A percentile compares a stretch with the other conserved stretches of the same genome.
phyloP scores from a whole-genome alignment of 805 yeast species.

The Yarrowia yakushimensis region DNA sequence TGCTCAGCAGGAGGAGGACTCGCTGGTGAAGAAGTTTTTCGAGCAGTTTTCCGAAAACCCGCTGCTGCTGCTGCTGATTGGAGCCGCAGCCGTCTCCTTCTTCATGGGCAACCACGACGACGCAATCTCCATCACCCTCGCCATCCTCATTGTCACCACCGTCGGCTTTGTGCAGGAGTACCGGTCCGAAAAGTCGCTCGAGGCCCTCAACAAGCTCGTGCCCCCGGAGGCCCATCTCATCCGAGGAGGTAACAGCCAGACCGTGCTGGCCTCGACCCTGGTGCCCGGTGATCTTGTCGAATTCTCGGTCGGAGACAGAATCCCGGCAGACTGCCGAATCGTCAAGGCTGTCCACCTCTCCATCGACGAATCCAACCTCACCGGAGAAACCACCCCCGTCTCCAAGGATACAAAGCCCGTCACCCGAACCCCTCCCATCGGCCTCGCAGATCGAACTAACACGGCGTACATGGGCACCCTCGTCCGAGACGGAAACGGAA shows the following conservation, averaged over 20 bases:
- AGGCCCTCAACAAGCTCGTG: conserved; percentile 86
- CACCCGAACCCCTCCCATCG: conserved; percentile 36
- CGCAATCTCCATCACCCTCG: conserved; percentile 88
- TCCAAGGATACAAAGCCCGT: conserved; percentile 51
- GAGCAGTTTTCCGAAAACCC: conserved; percentile 88
- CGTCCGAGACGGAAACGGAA: conserved; percentile 93
- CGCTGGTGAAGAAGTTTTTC: conserved; percentile 64
- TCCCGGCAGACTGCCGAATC: conserved; percentile 92
- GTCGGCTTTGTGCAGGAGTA: conserved; percentile 98
- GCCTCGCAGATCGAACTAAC: conserved; percentile 65
- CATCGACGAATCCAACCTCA: conserved; percentile 89
- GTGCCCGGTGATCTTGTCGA: conserved; percentile 96
- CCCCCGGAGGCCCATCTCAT: conserved; percentile 96
- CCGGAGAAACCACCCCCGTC: conserved; percentile 93
- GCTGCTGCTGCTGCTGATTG: conserved; percentile 78
- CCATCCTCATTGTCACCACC: conserved; percentile 86
- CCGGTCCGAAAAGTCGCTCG: conserved; percentile 88
- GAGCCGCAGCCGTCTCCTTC: conserved; percentile 82
- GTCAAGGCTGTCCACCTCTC: conserved; percentile 72
- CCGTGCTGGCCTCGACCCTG: conserved; percentile 78
- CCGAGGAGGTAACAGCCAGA: conserved; percentile 71
- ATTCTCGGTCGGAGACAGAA: conserved; percentile 87
- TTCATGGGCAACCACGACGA: conserved; percentile 96
- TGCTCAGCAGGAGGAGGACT: conserved; percentile 69
- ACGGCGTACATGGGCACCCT: conserved; percentile 97